Evolutionary conservation across 2,329 filamentous ascomycete species (phyloP), one percentile per base, ranked within the genome.

Genomic region (Fusarium pseudograminearum): DNA sequence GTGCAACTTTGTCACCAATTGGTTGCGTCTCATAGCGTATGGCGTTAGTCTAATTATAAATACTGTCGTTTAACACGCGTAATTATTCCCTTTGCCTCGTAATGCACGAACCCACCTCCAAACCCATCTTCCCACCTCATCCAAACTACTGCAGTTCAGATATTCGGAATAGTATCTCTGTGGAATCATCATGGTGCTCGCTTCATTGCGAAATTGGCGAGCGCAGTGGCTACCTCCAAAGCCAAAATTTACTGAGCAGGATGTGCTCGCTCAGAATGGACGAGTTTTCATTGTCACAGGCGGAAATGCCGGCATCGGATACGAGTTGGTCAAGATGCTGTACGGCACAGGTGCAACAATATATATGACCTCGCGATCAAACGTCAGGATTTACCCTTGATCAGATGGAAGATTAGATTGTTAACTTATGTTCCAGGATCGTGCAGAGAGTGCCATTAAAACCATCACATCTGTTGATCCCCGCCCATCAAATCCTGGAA

Each of bases 161-260:
- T 12, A 22, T 3, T 14, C 12, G 11, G 36, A 40, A 20, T 10
- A 10, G 36, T 8, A 20, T 12, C 20, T 20, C n/a, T 22, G n/a
- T 20, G 7, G 20, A 14, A 40, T 47, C 40, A 9, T 31, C 41
- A 44, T 44, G 41, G 41, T 28, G 24, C 41, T 28, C 10, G 24
- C 41, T 26, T 28, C 41, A 18, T 44, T 44, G 3, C 16, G 16
- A 18, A 44, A 44, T 7, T 44, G 24, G 24, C 16, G 22, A 24
- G 7, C 45, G 59, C 4, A 42, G 33, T 4, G 61, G 61, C 3
- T 63, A 40, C 14, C 34, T 14, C 61, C 1, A 40, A 51, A 9
- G 38, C 61, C 3, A 24, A 45, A 0, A 1, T 34, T 57, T 15
- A 64, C 52, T 2, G 59, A 65, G 2, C 10, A 50, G n/a, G 15